phyloP scores from a whole-genome alignment of 2,329 filamentous ascomycete genomes.

The Alternaria alternata region DNA sequence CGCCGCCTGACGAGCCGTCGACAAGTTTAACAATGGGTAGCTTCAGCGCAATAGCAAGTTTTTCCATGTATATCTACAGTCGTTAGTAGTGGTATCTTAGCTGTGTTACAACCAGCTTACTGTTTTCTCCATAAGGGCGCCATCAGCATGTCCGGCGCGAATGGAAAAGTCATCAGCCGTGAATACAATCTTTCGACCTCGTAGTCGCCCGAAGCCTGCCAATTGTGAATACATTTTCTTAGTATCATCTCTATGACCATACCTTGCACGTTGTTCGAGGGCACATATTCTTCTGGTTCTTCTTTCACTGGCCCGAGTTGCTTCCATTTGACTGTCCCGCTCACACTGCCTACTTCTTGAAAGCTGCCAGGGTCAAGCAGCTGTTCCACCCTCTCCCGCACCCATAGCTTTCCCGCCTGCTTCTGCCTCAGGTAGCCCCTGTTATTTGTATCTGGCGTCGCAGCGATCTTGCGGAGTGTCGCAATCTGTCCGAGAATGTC shows the following conservation, averaged over 20 bases:
- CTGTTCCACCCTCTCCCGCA: conserved; percentile 66
- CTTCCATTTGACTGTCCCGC: conserved; percentile 67
- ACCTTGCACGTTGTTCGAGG: conserved; percentile 70
- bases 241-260: not conserved
- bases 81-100: conserved; percentile 20
- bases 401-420: conserved; percentile 70
- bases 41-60: conserved; percentile 64
- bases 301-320: conserved; percentile 56
- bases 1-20: conserved; percentile 70
- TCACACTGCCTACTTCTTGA: conserved; percentile 67
- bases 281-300: conserved; percentile 61
- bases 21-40: conserved; percentile 70
- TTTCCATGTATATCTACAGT: conserved; percentile 64
- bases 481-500: conserved; percentile 67
- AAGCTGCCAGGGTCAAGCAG: conserved; percentile 66
- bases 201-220: conserved; percentile 59
- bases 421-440: conserved; percentile 70
- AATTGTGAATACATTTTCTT: conserved; percentile 5
- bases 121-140: conserved; percentile 66
- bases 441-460: conserved; percentile 62
- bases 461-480: conserved; percentile 61
- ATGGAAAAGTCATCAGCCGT: conserved; percentile 72
- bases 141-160: conserved; percentile 70
- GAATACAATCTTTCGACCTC: conserved; percentile 64
- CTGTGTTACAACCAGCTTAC: conserved; percentile 14